Percentiles rank a stretch among this genome's conserved stretches.
These are phyloP conservation scores for Brassica napus DNA, from an alignment of 345 rosid genomes.

Conservation along the genomic window Da-Ae NC_063436.1:11314001-11314500, in stretches of 20 bases:
- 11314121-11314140: too few relatives aligned
- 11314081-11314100: too few relatives aligned
- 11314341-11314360: slow-evolving; percentile 34
- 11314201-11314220: too few relatives aligned
- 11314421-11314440: slow-evolving; percentile 54
- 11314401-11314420: slow-evolving; percentile 35
- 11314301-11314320: neutral
- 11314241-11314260: neutral
- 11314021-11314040: too few relatives aligned
- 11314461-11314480: slow-evolving; percentile 55
- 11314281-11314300: neutral
- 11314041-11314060: too few relatives aligned
- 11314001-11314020: too few relatives aligned
- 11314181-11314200: too few relatives aligned
- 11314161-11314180: too few relatives aligned
- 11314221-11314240: neutral
- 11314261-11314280: neutral
- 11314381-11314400: slow-evolving; percentile 28
- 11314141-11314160: too few relatives aligned
- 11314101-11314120: too few relatives aligned
- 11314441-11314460: slow-evolving; percentile 50
- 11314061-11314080: too few relatives aligned
- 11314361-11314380: slow-evolving; percentile 24
- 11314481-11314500: slow-evolving; percentile 46
- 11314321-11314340: neutral